Percentiles rank a stretch among this genome's conserved stretches.
Conservation (phyloP, 306 rosid genomes). For the Canavalia ensiformis region DNA sequence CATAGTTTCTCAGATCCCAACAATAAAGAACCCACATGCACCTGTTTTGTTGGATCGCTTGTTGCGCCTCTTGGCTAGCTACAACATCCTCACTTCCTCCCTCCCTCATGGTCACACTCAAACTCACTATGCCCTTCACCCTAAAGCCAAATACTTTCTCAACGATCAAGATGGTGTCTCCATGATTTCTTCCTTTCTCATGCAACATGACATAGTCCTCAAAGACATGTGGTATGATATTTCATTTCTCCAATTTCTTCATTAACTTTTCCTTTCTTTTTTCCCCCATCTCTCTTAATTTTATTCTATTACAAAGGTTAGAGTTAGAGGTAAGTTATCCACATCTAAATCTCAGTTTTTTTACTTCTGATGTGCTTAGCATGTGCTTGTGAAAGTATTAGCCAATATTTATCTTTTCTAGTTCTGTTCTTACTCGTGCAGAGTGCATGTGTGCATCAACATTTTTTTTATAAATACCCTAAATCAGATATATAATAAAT, state of each 20-base stretch:
- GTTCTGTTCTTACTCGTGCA: no score
- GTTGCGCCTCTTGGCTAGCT: constrained; percentile 70
- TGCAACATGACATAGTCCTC: constrained; percentile 43
- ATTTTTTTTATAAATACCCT: no score
- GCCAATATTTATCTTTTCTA: no score
- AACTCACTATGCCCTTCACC: constrained; percentile 30
- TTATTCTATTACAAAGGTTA: no score
- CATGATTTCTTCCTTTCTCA: constrained; percentile 6
- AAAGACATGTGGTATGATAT: constrained; percentile 39
- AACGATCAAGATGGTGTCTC: constrained; percentile 28
- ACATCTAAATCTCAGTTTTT: no score
- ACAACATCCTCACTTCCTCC: constrained; percentile 53
- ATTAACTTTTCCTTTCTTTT: background rate
- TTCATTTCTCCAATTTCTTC: background rate
- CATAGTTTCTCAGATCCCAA: constrained; percentile 58
- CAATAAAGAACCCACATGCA: constrained; percentile 67
- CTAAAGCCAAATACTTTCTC: constrained; percentile 37
- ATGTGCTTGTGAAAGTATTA: no score
- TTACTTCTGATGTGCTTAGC: no score
- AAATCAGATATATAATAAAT: no score
- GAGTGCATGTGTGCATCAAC: no score
- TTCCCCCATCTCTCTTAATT: no score
- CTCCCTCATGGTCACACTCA: background rate
- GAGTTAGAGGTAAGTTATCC: no score
- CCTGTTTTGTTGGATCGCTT: constrained; percentile 71